These are phyloP conservation scores for Fomitiporia mediterranea DNA, from an alignment of 1,284 basidiomycete genomes.

Conservation along the genomic window DNA sequence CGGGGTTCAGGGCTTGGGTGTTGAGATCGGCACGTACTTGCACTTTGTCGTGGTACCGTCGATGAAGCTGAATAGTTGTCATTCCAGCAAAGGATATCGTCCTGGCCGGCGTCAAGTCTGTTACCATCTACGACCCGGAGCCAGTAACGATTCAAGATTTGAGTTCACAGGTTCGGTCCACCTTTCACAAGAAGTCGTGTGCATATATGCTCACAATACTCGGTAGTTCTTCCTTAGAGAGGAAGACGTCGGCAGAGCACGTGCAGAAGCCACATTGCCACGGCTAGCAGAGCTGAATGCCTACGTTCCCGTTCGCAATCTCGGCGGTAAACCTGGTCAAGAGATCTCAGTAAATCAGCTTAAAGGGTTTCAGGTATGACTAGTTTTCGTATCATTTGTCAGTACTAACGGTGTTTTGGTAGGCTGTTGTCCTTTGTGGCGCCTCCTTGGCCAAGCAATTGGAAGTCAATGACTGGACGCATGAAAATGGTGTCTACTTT, in stretches of 20 bases:
- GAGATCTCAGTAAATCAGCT: slow-evolving; percentile 76
- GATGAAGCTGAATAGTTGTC: neutral
- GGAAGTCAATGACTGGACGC: slow-evolving; percentile 94
- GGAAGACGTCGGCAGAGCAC: slow-evolving; percentile 83
- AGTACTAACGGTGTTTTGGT: slow-evolving; percentile 2
- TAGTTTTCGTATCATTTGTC: neutral
- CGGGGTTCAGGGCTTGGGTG: slow-evolving; percentile 90
- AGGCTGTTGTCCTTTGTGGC: slow-evolving; percentile 90
- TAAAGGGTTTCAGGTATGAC: slow-evolving; percentile 81
- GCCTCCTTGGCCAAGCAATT: slow-evolving; percentile 78
- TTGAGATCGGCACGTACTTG: slow-evolving; percentile 79
- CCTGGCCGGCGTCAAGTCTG: slow-evolving; percentile 96
- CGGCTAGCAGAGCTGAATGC: slow-evolving; percentile 93
- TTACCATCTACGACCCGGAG: slow-evolving; percentile 93
- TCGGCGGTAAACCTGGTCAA: slow-evolving; percentile 66
- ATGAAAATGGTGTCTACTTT: slow-evolving; percentile 85
- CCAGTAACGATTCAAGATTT: slow-evolving; percentile 85
- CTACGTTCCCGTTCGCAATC: slow-evolving; percentile 89
- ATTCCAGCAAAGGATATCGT: slow-evolving; percentile 91
- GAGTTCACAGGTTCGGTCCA: slow-evolving; percentile 74
- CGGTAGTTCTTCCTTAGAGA: slow-evolving; percentile 89
- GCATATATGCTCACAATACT: slow-evolving; percentile 14
- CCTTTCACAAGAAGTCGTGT: neutral
- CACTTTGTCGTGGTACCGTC: slow-evolving; percentile 2
- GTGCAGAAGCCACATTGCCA: slow-evolving; percentile 85